Conservation (phyloP, 805 yeast genomes). For the Wickerhamiella spandovensis region DNA sequence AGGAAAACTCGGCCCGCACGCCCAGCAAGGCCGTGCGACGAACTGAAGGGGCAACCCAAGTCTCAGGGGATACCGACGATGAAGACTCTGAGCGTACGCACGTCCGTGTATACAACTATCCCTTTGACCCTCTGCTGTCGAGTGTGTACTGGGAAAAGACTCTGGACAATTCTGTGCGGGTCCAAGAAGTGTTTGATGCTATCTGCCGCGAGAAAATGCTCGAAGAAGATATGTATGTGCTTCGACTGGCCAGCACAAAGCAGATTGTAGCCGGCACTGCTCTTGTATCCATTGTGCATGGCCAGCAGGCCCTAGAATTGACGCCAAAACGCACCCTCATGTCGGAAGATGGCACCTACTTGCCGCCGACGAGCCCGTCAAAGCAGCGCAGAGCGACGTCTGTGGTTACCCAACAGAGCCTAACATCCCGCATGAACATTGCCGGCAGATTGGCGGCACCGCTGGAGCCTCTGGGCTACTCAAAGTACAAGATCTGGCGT, state of each 20-base stretch:
- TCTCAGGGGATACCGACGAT: neutral
- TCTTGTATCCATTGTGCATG: neutral
- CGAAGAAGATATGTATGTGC: constrained; percentile 21
- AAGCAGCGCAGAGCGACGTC: neutral
- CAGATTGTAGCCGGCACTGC: constrained; percentile 12
- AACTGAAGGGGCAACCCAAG: neutral
- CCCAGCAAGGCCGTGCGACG: constrained; percentile 17
- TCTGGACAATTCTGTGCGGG: constrained; percentile 12
- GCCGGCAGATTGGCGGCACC: constrained; percentile 4
- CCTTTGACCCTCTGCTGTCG: constrained; percentile 22
- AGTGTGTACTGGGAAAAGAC: constrained; percentile 19
- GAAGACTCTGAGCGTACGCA: constrained; percentile 6
- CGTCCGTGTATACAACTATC: constrained; percentile 21
- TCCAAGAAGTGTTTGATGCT: constrained; percentile 18
- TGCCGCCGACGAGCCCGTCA: neutral
- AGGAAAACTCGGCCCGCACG: constrained; percentile 22
- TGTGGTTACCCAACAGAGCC: neutral
- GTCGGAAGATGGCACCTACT: neutral
- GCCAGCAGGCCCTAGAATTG: constrained; percentile 30
- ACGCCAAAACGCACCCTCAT: constrained; percentile 27
- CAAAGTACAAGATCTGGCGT: constrained; percentile 79
- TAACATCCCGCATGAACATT: neutral
- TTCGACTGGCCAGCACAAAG: constrained; percentile 21
- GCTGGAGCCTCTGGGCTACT: constrained; percentile 37
- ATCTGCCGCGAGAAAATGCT: constrained; percentile 23